phyloP scores from a whole-genome alignment of 805 yeast species.

The Saccharomycodes ludwigii region DNA sequence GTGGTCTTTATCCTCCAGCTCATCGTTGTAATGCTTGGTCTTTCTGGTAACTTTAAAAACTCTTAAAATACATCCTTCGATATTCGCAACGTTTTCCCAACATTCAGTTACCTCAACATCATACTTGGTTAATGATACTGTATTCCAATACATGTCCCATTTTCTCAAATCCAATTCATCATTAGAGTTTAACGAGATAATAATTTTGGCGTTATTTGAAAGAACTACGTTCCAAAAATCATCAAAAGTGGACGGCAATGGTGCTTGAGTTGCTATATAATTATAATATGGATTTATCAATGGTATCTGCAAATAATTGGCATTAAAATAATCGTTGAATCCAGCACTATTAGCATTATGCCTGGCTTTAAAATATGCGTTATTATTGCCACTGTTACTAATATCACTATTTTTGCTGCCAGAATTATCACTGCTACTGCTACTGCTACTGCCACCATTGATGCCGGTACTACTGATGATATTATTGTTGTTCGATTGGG shows the following conservation, averaged over 20 bases:
- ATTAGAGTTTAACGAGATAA: conserved; percentile 66
- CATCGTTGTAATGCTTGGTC: conserved; percentile 2
- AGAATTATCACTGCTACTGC: no score
- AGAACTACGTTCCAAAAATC: conserved; percentile 85
- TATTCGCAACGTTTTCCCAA: conserved; percentile 17
- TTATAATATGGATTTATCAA: conserved; percentile 27
- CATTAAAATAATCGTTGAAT: conserved; percentile 64
- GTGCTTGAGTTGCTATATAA: conserved; percentile 88
- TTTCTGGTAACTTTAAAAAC: conserved; percentile 15
- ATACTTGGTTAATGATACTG: conserved; percentile 26
- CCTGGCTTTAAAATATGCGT: no score
- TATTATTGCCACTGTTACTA: no score
- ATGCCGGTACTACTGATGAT: not conserved
- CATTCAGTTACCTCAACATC: conserved; percentile 25
- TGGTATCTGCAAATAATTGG: conserved; percentile 49
- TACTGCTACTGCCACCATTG: no score
- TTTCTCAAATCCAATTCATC: conserved; percentile 64
- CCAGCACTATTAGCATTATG: conserved; percentile 10
- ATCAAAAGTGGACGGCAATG: conserved; percentile 58
- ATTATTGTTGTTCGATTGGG: not conserved
- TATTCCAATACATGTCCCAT: conserved; percentile 75
- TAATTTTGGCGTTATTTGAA: conserved; percentile 50
- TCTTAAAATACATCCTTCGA: conserved; percentile 24
- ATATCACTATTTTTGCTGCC: no score
- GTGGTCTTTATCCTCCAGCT: conserved; percentile 19